Percentiles rank a stretch among this genome's conserved stretches.
Conservation (phyloP, 441 rosid genomes). For the Bruguiera hainesii region DNA sequence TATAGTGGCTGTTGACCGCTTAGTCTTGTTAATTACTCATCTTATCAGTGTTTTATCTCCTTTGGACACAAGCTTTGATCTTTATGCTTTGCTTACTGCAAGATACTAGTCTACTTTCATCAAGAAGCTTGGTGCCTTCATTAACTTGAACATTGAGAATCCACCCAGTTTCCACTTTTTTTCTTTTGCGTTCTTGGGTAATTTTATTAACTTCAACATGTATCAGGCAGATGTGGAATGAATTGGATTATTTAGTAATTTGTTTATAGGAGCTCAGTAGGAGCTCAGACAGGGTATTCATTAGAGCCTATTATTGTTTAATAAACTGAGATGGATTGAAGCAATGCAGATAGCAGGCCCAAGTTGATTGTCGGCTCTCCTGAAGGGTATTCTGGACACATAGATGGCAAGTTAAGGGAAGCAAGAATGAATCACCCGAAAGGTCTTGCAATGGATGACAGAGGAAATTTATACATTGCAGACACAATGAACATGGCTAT, state of each 20-base stretch:
- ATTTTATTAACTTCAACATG: not conserved
- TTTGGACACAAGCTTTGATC: slow-evolving; percentile 4
- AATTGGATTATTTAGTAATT: not conserved
- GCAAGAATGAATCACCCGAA: slow-evolving; percentile 81
- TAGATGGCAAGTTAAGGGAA: slow-evolving; percentile 76
- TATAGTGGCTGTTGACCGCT: slow-evolving; percentile 17
- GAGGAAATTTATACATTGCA: slow-evolving; percentile 88
- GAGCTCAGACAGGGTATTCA: not conserved
- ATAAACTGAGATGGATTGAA: slow-evolving; percentile 17
- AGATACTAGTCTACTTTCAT: slow-evolving; percentile 15
- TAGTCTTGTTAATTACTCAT: slow-evolving; percentile 24
- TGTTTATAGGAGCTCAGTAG: not conserved
- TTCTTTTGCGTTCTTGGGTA: slow-evolving; percentile 1
- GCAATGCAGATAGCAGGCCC: slow-evolving; percentile 72
- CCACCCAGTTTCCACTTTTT: not conserved
- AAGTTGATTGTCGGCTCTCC: slow-evolving; percentile 79
- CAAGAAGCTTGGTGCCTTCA: slow-evolving; percentile 21
- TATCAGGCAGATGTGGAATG: not conserved
- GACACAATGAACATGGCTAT: slow-evolving; percentile 90
- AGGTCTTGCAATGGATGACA: slow-evolving; percentile 71
- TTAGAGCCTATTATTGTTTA: slow-evolving; percentile 7
- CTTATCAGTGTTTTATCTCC: slow-evolving; percentile 1
- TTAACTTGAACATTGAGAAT: not conserved
- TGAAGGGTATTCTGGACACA: slow-evolving; percentile 82
- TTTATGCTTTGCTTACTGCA: slow-evolving; percentile 22